Base-by-base conservation (phyloP, 345 rosid genomes). In the Bruguiera parviflora region DNA sequence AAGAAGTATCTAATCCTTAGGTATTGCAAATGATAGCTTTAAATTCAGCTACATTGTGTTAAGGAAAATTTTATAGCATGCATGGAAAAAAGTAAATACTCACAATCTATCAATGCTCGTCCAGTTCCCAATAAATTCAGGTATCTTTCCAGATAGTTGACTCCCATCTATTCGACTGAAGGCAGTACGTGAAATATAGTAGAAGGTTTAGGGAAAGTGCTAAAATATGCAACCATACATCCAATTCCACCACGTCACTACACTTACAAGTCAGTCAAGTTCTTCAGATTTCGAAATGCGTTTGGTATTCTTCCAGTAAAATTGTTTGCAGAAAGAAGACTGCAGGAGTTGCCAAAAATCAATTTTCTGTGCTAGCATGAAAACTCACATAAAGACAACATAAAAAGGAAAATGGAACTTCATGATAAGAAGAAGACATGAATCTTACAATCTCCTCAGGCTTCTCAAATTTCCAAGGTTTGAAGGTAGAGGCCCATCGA, bases 101-200 rank as follows among this genome's bases (percentile, higher is more conserved):
- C 78, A 92, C 96, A 95, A 79, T 71, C 80, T 86, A 0, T 0
- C 5, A 15, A 95, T 75, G 18, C 15, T 68, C 56, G 88, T 92
- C 99, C 97, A 95, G 61, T 84, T 92, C 58, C 94, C 97, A 0
- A 95, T 87, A 35, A 95, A 82, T 58, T 83, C 82, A 5, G 99
- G 96, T 71, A 95, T 83, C 79, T 79, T 86, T 16, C 97, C 99
- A 0, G 92, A 85, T 52, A 95, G 18, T 58, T 64, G 66, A 77
- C 31, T 95, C 58, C 96, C 99, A 80, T 92, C 97, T 52, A 92
- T 79, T 80, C 94, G 81, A 73, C 96, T 92, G 79, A 78, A 84
- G 60, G 33, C 37, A 63, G 27, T 16, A 65, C 32, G 46, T 28
- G 2, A 33, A 52, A 32, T 61, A 69, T 46, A 53, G 29, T 16